These are phyloP conservation scores for Fusarium beomiforme DNA, from an alignment of 2,329 filamentous ascomycete species.

Conservation along the genomic window DNA sequence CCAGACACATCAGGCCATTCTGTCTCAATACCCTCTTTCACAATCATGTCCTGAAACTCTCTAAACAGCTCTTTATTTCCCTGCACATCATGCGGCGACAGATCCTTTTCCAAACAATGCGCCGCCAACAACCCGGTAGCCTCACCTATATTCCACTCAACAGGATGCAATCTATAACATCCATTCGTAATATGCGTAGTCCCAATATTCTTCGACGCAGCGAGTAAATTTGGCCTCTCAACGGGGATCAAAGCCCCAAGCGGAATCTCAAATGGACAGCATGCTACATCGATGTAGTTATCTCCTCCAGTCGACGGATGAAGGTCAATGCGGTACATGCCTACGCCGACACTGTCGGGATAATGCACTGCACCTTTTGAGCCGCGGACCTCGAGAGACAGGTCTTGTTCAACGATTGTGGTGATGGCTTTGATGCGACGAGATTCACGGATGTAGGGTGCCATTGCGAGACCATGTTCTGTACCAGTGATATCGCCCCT, in stretches of 20 bases:
- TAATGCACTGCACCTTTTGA: slow-evolving; percentile 38
- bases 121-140: slow-evolving; percentile 39
- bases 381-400: slow-evolving; percentile 35
- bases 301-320: slow-evolving; percentile 44
- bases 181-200: slow-evolving; percentile 45
- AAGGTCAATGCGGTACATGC: slow-evolving; percentile 45
- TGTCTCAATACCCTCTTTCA: slow-evolving; percentile 29
- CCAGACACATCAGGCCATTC: slow-evolving; percentile 31
- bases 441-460: slow-evolving; percentile 42
- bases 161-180: slow-evolving; percentile 43
- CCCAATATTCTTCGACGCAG: slow-evolving; percentile 44
- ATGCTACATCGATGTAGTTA: slow-evolving; percentile 45
- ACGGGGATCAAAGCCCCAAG: slow-evolving; percentile 38
- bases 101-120: slow-evolving; percentile 33
- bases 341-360: slow-evolving; percentile 41
- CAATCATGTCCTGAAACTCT: slow-evolving; percentile 4
- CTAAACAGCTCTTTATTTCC: slow-evolving; percentile 7
- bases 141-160: slow-evolving; percentile 45
- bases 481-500: slow-evolving; percentile 43
- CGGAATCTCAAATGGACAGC: slow-evolving; percentile 44
- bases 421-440: slow-evolving; percentile 42
- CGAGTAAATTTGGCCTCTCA: slow-evolving; percentile 34
- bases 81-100: slow-evolving; percentile 38
- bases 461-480: slow-evolving; percentile 43
- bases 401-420: slow-evolving; percentile 40